Evolutionary conservation across 148 eudicot species (phyloP).

Genomic region (Spergularia marina): DNA sequence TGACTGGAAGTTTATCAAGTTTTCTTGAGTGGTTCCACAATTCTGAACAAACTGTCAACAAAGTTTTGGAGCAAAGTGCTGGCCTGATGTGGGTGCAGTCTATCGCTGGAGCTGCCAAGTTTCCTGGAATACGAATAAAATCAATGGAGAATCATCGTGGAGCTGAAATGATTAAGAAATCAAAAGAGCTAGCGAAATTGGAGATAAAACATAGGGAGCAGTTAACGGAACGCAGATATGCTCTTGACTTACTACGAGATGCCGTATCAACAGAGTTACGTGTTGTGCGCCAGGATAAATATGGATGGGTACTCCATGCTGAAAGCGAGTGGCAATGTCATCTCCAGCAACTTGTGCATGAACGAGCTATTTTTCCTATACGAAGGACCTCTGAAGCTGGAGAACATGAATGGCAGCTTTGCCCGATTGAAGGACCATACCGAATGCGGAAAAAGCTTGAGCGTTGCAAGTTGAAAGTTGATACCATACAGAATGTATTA

Average conservation of each 20-base stretch:
- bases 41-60: slow-evolving; percentile 69
- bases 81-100: slow-evolving; percentile 97
- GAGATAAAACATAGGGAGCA: slow-evolving; percentile 85
- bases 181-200: slow-evolving; percentile 57
- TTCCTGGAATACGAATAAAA: slow-evolving; percentile 89
- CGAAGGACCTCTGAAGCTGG: slow-evolving; percentile 43
- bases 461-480: slow-evolving; percentile 70
- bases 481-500: slow-evolving; percentile 71
- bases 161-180: slow-evolving; percentile 75
- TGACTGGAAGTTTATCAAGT: slow-evolving; percentile 65
- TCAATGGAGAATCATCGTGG: slow-evolving; percentile 92
- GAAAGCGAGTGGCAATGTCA: slow-evolving; percentile 98
- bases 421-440: slow-evolving; percentile 99
- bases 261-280: slow-evolving; percentile 88
- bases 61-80: slow-evolving; percentile 89
- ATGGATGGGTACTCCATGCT: slow-evolving; percentile 99
- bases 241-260: slow-evolving; percentile 87
- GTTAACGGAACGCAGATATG: slow-evolving; percentile 79
- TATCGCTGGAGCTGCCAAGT: slow-evolving; percentile 80
- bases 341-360: slow-evolving; percentile 95
- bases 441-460: slow-evolving; percentile 98
- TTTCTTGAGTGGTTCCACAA: slow-evolving; percentile 82
- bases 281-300: slow-evolving; percentile 97
- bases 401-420: slow-evolving; percentile 88
- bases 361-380: slow-evolving; percentile 82